These are phyloP conservation scores for Claviceps sp. DNA, from an alignment of 2,329 filamentous ascomycete genomes.

Conservation along the genomic window DNA sequence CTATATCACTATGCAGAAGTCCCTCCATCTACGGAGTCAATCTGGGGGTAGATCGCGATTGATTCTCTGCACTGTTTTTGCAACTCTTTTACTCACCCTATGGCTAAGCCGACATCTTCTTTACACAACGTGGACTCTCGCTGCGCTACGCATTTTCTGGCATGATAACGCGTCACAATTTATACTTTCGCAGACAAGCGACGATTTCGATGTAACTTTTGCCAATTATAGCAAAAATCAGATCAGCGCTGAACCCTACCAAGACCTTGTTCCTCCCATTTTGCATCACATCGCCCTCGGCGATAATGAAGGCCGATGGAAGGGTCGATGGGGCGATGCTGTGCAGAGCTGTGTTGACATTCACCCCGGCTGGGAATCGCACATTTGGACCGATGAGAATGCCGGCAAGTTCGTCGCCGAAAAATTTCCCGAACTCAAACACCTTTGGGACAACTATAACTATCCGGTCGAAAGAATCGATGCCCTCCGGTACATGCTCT, in stretches of 20 bases:
- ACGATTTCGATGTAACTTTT: constrained; percentile 21
- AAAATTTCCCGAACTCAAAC: constrained; percentile 22
- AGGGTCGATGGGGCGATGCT: constrained; percentile 15
- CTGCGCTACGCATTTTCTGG: constrained; percentile 16
- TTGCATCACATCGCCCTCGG: constrained; percentile 23
- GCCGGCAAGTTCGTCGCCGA: constrained; percentile 9
- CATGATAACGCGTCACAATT: constrained; percentile 12
- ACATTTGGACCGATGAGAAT: constrained; percentile 12
- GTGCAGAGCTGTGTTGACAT: constrained; percentile 20
- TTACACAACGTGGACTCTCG: constrained; percentile 17
- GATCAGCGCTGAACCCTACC: constrained; percentile 14
- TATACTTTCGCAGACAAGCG: constrained; percentile 15
- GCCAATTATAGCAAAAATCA: constrained; percentile 17
- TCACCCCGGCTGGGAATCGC: constrained; percentile 20
- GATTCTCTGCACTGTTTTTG: constrained; percentile 5
- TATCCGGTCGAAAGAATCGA: constrained; percentile 60
- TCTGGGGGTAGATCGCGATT: constrained; percentile 3
- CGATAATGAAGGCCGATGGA: constrained; percentile 9
- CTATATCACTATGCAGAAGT: constrained; percentile 4
- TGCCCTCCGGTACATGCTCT: constrained; percentile 46
- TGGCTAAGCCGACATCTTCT: constrained; percentile 11
- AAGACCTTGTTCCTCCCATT: constrained; percentile 20
- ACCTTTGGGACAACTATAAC: constrained; percentile 34
- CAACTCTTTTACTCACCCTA: constrained; percentile 4
- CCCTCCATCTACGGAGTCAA: constrained; percentile 2